phyloP scores from a whole-genome alignment of 441 rosid genomes.

The Eutrema salsugineum region DNA sequence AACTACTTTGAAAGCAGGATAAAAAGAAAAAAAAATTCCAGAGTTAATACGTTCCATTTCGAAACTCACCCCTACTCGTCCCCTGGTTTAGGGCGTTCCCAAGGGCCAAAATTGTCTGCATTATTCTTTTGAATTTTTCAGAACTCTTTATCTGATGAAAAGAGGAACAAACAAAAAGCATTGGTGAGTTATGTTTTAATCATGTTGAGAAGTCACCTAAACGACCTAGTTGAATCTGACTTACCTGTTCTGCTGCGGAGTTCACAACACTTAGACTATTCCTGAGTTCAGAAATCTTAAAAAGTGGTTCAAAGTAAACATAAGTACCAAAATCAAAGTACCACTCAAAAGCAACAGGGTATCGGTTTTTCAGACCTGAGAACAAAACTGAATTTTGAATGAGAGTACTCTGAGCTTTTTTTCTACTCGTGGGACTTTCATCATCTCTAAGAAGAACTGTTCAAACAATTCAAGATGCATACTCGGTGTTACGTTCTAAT shows the following conservation, averaged over 20 bases:
- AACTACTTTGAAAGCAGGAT: conserved; percentile 1
- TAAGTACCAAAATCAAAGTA: conserved; percentile 23
- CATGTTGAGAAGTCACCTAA: neutral
- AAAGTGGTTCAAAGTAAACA: neutral
- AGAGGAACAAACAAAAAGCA: neutral
- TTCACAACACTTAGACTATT: conserved; percentile 62
- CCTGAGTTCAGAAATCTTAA: conserved; percentile 74
- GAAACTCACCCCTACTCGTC: conserved; percentile 85
- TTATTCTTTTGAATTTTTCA: conserved; percentile 70
- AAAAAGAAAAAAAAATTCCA: neutral
- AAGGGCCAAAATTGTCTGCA: conserved; percentile 88
- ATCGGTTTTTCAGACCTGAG: conserved; percentile 52
- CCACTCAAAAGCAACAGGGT: neutral
- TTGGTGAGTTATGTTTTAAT: neutral
- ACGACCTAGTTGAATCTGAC: neutral
- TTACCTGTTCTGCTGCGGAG: conserved; percentile 81
- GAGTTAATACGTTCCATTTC: neutral
- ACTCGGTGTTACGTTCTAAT: conserved; percentile 5
- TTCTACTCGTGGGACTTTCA: conserved; percentile 86
- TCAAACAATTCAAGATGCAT: conserved; percentile 23
- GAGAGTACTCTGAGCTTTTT: conserved; percentile 87
- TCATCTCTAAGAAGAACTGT: conserved; percentile 86
- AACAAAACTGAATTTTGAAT: conserved; percentile 75
- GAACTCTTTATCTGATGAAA: conserved; percentile 35
- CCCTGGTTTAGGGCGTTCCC: conserved; percentile 97